Evolutionary conservation across 1,139 yeast species (phyloP).

Genomic region (Arxiozyma telluris): DNA sequence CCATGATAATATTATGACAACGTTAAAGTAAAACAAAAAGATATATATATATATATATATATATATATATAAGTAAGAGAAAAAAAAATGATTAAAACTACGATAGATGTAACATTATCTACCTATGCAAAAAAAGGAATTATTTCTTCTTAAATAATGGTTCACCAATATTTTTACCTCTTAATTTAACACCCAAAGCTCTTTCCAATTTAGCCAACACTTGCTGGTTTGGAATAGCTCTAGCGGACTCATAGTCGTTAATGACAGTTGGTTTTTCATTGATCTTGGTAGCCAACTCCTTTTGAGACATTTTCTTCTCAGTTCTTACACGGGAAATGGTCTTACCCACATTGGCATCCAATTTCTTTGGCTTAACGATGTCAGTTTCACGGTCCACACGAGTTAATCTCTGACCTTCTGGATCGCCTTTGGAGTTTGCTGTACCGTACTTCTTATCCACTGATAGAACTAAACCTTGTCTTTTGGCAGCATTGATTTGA

Average conservation of each 20-base stretch:
- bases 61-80: neutral
- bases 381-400: slow-evolving; percentile 90
- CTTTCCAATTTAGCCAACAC: slow-evolving; percentile 86
- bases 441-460: slow-evolving; percentile 88
- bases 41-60: neutral
- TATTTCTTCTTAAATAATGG: slow-evolving; percentile 46
- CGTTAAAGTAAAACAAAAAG: neutral
- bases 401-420: slow-evolving; percentile 92
- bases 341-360: slow-evolving; percentile 77
- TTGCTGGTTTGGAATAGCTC: slow-evolving; percentile 96
- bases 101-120: neutral
- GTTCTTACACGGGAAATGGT: slow-evolving; percentile 80
- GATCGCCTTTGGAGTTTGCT: slow-evolving; percentile 54
- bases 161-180: slow-evolving; percentile 93
- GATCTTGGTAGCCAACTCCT: slow-evolving; percentile 89
- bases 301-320: slow-evolving; percentile 84
- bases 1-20: neutral
- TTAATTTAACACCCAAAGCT: slow-evolving; percentile 84
- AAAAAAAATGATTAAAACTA: too few species aligned
- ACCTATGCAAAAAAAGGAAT: neutral
- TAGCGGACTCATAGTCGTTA: slow-evolving; percentile 94
- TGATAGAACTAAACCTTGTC: slow-evolving; percentile 79
- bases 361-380: slow-evolving; percentile 85
- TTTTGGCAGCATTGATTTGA: slow-evolving; percentile 85
- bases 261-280: slow-evolving; percentile 94